These are phyloP conservation scores for Annona squamosa DNA, from an alignment of 164 flowering plant species.

Conservation along the genomic window DNA sequence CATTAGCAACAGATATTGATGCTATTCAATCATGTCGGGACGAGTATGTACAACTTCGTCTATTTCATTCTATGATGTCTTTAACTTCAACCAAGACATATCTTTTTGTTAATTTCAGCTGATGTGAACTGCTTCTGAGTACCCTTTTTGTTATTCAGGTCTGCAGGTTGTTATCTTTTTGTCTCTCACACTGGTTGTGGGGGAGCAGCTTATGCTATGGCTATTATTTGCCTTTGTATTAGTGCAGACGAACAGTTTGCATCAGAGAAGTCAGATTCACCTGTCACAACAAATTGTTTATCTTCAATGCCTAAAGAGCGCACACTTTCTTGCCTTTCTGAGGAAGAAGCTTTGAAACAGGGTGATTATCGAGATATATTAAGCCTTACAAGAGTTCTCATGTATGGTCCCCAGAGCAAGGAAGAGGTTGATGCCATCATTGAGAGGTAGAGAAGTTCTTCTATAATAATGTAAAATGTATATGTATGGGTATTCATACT, in stretches of 20 bases:
- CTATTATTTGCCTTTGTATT: constrained; percentile 68
- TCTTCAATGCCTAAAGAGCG: constrained; percentile 21
- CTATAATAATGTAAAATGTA: background rate
- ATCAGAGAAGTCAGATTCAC: constrained; percentile 24
- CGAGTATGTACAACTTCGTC: constrained; percentile 17
- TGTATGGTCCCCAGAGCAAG: constrained; percentile 85
- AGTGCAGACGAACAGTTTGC: constrained; percentile 34
- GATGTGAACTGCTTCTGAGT: background rate
- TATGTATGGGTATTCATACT: background rate
- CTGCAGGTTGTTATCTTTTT: constrained; percentile 80
- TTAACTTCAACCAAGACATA: background rate
- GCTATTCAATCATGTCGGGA: constrained; percentile 59
- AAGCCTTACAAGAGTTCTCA: constrained; percentile 81
- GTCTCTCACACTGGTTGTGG: constrained; percentile 97
- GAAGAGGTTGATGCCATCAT: constrained; percentile 66
- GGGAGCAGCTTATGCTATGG: constrained; percentile 94
- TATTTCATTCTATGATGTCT: too few species aligned
- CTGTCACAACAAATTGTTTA: constrained; percentile 11
- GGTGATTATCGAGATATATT: constrained; percentile 88
- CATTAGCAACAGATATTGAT: constrained; percentile 82
- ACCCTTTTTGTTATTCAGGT: constrained; percentile 30
- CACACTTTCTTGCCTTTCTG: constrained; percentile 28
- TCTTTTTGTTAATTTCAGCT: background rate
- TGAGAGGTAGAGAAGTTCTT: constrained; percentile 49
- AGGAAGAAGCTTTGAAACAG: constrained; percentile 47